Conservation (phyloP, 345 rosid genomes). For the Bretschneidera sinensis region DNA sequence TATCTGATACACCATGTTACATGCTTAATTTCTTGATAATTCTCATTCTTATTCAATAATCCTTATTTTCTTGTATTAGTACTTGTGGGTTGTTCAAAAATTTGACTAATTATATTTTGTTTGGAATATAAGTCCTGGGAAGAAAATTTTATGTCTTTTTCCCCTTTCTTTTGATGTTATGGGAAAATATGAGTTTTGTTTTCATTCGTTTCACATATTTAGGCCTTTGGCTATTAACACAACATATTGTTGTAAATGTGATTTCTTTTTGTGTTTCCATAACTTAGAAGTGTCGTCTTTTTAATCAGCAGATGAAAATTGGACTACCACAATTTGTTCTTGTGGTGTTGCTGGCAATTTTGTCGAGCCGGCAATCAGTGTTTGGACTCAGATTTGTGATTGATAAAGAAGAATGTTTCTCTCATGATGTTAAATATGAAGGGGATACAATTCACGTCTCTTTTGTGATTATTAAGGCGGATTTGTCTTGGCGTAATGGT, state of each 20-base stretch:
- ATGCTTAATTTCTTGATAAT: too few species aligned
- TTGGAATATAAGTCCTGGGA: not conserved
- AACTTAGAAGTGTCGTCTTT: not conserved
- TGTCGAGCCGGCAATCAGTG: conserved; percentile 24
- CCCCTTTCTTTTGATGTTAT: not conserved
- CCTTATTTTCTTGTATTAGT: too few species aligned
- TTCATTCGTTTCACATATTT: too few species aligned
- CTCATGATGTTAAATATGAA: conserved; percentile 55
- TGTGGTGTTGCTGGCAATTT: conserved; percentile 30
- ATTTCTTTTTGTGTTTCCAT: not conserved
- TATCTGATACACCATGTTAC: too few species aligned
- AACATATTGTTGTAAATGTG: too few species aligned
- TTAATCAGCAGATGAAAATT: conserved; percentile 35
- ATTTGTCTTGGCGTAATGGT: conserved; percentile 48
- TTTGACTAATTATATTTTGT: not conserved
- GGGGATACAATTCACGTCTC: conserved; percentile 60
- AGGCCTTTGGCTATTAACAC: too few species aligned
- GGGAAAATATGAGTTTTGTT: not conserved
- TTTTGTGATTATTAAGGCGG: conserved; percentile 55
- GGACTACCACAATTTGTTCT: conserved; percentile 18
- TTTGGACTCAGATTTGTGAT: conserved; percentile 55
- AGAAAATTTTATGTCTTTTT: too few species aligned
- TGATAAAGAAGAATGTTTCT: conserved; percentile 64
- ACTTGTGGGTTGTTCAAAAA: too few species aligned
- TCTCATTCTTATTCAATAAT: too few species aligned